Percentiles rank a stretch among this genome's conserved stretches.
phyloP scores from a whole-genome alignment of 371 early-diverging fungal species.

The Mortierella sp. region DNA sequence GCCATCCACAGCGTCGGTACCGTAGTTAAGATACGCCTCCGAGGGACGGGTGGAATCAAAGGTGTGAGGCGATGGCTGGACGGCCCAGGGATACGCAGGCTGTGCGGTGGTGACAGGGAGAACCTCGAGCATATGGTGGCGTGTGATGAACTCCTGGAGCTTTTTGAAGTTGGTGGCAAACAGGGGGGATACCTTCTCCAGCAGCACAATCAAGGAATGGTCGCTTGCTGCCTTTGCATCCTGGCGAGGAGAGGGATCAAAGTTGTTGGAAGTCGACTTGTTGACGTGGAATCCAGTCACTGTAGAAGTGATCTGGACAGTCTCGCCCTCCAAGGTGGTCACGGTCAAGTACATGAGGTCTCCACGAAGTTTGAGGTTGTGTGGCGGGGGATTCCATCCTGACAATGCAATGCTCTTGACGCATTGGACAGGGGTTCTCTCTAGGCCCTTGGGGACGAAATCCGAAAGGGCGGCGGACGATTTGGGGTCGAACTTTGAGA shows the following conservation, averaged over 20 bases:
- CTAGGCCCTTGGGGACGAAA: constrained; percentile 66
- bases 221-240: constrained; percentile 58
- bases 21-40: constrained; percentile 72
- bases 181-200: constrained; percentile 74
- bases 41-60: constrained; percentile 75
- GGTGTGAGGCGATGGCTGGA: constrained; percentile 64
- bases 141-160: constrained; percentile 73
- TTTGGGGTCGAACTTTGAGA: constrained; percentile 67
- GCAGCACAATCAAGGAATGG: constrained; percentile 78
- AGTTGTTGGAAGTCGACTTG: constrained; percentile 76
- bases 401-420: constrained; percentile 82
- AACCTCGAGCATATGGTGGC: constrained; percentile 85
- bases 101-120: constrained; percentile 73
- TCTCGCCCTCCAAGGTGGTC: constrained; percentile 85
- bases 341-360: constrained; percentile 89
- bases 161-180: constrained; percentile 76
- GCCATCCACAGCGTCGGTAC: constrained; percentile 77
- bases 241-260: constrained; percentile 74
- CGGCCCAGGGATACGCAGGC: constrained; percentile 87
- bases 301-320: constrained; percentile 85
- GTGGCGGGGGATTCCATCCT: constrained; percentile 94
- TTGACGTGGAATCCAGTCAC: constrained; percentile 91
- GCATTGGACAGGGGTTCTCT: constrained; percentile 70
- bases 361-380: constrained; percentile 77
- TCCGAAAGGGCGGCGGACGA: constrained; percentile 63